phyloP scores from a whole-genome alignment of 306 rosid species.

The Echinosophora koreensis region DNA sequence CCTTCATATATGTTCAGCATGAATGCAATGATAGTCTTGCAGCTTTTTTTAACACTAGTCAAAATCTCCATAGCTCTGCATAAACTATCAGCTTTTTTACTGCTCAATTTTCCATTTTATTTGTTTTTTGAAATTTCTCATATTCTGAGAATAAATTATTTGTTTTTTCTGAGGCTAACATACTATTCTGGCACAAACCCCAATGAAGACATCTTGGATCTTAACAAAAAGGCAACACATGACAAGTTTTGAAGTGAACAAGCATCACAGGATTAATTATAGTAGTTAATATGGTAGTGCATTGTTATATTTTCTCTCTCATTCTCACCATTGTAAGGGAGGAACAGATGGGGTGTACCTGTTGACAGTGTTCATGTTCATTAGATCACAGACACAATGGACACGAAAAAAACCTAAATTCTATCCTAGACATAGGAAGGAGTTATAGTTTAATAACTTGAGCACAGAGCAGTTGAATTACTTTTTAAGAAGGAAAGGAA shows the following conservation, averaged over 20 bases:
- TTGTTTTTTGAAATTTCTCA: conserved; percentile 34
- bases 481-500: background rate
- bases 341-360: background rate
- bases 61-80: conserved; percentile 36
- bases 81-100: conserved; percentile 1
- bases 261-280: background rate
- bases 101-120: conserved; percentile 31
- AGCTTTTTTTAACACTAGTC: conserved; percentile 4
- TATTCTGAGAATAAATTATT: conserved; percentile 14
- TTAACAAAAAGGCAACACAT: conserved; percentile 8
- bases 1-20: conserved; percentile 26
- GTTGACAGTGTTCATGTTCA: background rate
- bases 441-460: background rate
- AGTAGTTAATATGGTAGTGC: background rate
- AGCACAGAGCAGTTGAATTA: background rate
- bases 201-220: conserved; percentile 23
- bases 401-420: conserved; percentile 5
- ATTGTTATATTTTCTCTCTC: background rate
- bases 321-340: background rate
- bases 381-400: background rate
- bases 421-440: background rate
- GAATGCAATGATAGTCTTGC: conserved; percentile 26
- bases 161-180: conserved; percentile 20
- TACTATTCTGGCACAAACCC: background rate
- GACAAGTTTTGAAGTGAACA: conserved; percentile 11